These are phyloP conservation scores for Sherardia arvensis DNA, from an alignment of 257 asterid genomes.

Conservation along the genomic window DNA sequence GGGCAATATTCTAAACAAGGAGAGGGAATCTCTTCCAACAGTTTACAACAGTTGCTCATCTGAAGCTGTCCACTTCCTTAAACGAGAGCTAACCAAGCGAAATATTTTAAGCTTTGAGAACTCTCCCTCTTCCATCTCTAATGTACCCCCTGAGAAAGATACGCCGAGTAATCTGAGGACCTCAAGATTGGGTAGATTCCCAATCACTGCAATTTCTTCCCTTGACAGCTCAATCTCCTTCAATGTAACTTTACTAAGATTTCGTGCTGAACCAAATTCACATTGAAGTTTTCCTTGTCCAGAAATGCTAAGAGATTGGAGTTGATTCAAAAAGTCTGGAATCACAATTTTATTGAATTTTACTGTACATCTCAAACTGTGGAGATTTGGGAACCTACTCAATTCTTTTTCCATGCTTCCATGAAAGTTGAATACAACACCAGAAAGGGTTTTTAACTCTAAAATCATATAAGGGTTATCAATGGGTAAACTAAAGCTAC, in stretches of 20 bases:
- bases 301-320: background rate
- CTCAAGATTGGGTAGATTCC: too few relatives aligned
- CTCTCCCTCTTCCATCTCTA: background rate
- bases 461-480: background rate
- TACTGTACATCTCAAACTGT: background rate
- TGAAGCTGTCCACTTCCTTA: background rate
- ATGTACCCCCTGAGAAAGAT: background rate
- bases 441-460: background rate
- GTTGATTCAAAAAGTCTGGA: background rate
- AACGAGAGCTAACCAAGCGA: background rate
- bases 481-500: background rate
- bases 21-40: background rate
- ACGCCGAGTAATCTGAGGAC: background rate
- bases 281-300: background rate
- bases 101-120: background rate
- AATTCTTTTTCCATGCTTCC: too few relatives aligned
- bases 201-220: background rate
- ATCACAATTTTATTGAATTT: too few relatives aligned
- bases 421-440: background rate
- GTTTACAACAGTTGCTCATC: background rate
- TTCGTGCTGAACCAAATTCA: background rate
- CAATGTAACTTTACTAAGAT: background rate
- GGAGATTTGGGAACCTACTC: background rate
- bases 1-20: background rate
- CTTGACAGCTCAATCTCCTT: background rate